Conservation (phyloP, 2,329 filamentous ascomycete genomes). For the Colletotrichum cordylinicola region DNA sequence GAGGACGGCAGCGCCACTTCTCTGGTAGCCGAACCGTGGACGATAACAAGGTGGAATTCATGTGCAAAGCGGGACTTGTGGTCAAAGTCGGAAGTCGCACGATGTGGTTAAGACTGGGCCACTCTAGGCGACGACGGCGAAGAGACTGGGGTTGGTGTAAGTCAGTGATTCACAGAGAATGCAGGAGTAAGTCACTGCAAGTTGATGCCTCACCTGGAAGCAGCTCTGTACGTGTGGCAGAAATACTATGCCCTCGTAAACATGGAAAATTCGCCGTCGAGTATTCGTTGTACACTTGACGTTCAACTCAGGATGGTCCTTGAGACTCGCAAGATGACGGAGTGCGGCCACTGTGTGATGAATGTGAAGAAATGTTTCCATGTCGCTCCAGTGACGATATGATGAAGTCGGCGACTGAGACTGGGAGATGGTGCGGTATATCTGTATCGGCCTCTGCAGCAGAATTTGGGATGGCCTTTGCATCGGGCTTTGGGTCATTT, state of each 20-base stretch:
- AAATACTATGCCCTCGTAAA: background rate
- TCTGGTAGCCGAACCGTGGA: background rate
- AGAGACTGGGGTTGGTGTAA: background rate
- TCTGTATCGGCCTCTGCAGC: background rate
- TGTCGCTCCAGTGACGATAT: constrained; percentile 30
- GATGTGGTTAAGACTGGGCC: background rate
- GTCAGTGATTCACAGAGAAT: background rate
- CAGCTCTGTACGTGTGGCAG: background rate
- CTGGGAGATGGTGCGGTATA: background rate
- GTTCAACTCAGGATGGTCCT: background rate
- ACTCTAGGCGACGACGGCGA: background rate
- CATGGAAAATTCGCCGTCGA: background rate
- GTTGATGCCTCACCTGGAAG: background rate
- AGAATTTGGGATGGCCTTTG: background rate
- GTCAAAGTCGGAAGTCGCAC: background rate
- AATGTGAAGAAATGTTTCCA: background rate
- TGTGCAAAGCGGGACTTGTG: background rate
- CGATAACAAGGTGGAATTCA: background rate
- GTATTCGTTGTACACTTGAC: background rate
- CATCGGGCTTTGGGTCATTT: background rate
- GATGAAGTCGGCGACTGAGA: background rate
- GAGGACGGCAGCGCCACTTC: background rate
- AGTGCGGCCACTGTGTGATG: background rate
- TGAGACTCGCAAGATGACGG: background rate
- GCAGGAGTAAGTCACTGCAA: background rate